A percentile compares a stretch with the other conserved stretches of the same genome.
phyloP scores from a whole-genome alignment of 352 stramenopile species.

The Pythium utonaiense region DNA sequence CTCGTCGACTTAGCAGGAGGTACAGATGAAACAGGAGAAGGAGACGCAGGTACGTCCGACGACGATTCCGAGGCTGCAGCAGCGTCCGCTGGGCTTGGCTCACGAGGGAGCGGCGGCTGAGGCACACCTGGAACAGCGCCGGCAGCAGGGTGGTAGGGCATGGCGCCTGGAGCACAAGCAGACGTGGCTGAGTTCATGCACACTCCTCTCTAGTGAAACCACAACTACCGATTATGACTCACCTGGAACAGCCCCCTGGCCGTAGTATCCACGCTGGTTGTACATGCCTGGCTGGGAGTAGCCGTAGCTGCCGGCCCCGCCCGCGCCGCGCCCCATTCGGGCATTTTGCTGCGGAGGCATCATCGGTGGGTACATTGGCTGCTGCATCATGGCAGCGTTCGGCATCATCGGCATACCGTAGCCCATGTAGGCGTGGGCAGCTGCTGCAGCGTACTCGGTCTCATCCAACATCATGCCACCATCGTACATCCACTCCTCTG shows the following conservation, averaged over 20 bases:
- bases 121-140: slow-evolving; percentile 3
- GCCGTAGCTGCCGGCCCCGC: slow-evolving; percentile 28
- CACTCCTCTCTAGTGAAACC: background rate
- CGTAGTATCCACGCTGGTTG: slow-evolving; percentile 55
- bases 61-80: background rate
- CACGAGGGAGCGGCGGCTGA: slow-evolving; percentile 22
- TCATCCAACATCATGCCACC: slow-evolving; percentile 39
- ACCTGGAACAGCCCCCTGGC: slow-evolving; percentile 31
- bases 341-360: slow-evolving; percentile 64
- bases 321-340: slow-evolving; percentile 29
- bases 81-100: slow-evolving; percentile 15
- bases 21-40: slow-evolving; percentile 3
- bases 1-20: slow-evolving; percentile 4
- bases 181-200: background rate
- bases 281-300: slow-evolving; percentile 49
- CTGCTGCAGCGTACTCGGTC: slow-evolving; percentile 40
- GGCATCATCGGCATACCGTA: slow-evolving; percentile 64
- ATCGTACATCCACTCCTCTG: slow-evolving; percentile 82
- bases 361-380: slow-evolving; percentile 63
- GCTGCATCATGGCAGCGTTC: slow-evolving; percentile 57
- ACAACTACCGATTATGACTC: background rate
- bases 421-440: slow-evolving; percentile 55
- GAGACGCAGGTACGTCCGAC: background rate
- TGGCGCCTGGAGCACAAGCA: slow-evolving; percentile 5
- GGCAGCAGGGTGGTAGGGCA: slow-evolving; percentile 16